These are phyloP conservation scores for Pseudonitzschia delicatissima DNA, from an alignment of 108 stramenopile genomes.

Conservation along the genomic window DNA sequence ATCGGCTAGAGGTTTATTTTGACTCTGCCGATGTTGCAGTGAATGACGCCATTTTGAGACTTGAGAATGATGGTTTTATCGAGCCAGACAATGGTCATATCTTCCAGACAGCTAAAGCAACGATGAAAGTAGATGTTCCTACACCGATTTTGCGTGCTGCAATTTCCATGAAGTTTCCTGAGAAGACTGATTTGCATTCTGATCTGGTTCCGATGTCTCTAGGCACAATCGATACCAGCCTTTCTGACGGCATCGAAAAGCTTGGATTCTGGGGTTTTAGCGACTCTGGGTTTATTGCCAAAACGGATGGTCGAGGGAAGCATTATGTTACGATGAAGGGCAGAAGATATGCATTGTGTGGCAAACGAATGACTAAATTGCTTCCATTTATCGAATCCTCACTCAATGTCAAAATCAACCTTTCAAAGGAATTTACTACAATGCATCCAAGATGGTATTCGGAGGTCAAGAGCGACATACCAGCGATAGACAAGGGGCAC, in stretches of 20 bases:
- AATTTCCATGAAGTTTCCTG: conserved; percentile 20
- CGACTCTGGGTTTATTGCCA: conserved; percentile 72
- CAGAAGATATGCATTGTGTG: conserved; percentile 57
- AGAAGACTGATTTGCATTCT: neutral
- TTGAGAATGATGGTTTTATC: conserved; percentile 53
- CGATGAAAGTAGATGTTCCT: conserved; percentile 34
- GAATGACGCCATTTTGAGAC: conserved; percentile 24
- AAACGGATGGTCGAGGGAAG: conserved; percentile 33
- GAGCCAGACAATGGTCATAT: conserved; percentile 49
- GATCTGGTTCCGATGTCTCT: too few relatives aligned
- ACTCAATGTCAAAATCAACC: conserved; percentile 57
- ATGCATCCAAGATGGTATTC: conserved; percentile 11
- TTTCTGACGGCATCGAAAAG: conserved; percentile 37
- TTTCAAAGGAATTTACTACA: conserved; percentile 21
- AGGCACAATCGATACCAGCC: neutral
- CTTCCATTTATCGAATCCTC: conserved; percentile 75
- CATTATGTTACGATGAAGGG: conserved; percentile 73
- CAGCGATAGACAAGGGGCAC: conserved; percentile 3
- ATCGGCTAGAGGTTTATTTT: conserved; percentile 39
- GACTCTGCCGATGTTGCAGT: conserved; percentile 52
- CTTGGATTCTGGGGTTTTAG: conserved; percentile 86
- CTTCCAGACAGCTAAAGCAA: conserved; percentile 39
- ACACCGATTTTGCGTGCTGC: conserved; percentile 48
- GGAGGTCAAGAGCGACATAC: neutral
- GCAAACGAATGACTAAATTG: conserved; percentile 54